Conservation (phyloP, 225 moss, liverwort and hornwort genomes). For the Pleurozium schreberi region DNA sequence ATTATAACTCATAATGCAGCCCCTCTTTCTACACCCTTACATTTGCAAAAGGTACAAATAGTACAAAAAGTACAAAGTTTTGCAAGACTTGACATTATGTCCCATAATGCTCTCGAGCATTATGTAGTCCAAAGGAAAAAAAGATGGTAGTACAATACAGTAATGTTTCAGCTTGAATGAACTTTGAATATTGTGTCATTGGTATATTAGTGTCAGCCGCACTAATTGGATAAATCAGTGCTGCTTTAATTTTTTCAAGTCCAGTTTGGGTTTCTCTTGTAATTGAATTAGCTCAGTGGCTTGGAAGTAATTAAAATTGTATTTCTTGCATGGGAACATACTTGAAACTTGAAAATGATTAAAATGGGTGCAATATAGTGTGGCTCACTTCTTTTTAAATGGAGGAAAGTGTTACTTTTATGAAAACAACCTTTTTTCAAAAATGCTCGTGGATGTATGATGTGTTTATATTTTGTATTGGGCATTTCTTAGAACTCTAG, state of each 20-base stretch:
- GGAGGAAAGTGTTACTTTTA: not conserved
- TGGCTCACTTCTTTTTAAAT: not conserved
- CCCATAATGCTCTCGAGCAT: no score
- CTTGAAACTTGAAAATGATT: not conserved
- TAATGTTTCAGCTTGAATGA: not conserved
- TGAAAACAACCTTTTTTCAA: not conserved
- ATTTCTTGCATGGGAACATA: not conserved
- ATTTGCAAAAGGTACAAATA: no score
- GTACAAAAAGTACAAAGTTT: no score
- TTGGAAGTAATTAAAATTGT: not conserved
- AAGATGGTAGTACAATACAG: not conserved
- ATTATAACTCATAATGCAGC: no score
- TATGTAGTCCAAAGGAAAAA: no score
- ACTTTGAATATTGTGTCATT: not conserved
- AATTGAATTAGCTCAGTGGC: not conserved
- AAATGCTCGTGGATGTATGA: not conserved
- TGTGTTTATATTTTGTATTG: not conserved
- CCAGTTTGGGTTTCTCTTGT: not conserved
- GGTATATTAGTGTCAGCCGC: no score
- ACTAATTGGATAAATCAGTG: no score
- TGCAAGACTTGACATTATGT: no score
- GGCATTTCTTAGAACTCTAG: not conserved
- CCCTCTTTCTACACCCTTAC: no score
- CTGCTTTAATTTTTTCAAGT: not conserved
- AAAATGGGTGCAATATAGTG: not conserved